A percentile compares a stretch with the other conserved stretches of the same genome.
phyloP scores from a whole-genome alignment of 345 rosid species.

The Brassica incana region DNA sequence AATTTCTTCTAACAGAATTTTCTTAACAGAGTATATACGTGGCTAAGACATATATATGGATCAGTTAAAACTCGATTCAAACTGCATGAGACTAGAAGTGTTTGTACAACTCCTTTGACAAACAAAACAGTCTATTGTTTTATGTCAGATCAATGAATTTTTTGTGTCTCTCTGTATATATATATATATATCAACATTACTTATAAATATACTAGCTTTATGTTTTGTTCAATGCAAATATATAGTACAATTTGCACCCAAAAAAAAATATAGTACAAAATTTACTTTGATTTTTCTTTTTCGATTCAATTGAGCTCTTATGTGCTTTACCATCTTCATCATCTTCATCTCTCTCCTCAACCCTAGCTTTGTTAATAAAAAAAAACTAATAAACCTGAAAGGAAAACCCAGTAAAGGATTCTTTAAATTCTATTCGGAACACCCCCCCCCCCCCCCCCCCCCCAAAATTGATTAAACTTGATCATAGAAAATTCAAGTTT shows the following conservation, averaged over 20 bases:
- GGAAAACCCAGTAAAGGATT: not conserved
- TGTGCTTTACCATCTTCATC: not conserved
- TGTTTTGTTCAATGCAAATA: not conserved
- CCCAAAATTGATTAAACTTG: not conserved
- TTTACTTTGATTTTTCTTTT: not conserved
- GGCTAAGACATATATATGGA: not conserved
- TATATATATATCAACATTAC: not conserved
- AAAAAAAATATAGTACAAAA: not conserved
- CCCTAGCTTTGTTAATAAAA: slow-evolving; percentile 5
- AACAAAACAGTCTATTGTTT: not conserved
- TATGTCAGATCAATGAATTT: slow-evolving; percentile 17
- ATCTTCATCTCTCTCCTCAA: slow-evolving; percentile 3
- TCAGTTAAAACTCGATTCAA: slow-evolving; percentile 1
- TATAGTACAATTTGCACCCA: not conserved
- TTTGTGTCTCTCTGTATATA: not conserved
- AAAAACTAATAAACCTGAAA: not conserved
- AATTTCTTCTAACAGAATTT: not conserved
- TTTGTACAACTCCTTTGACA: slow-evolving; percentile 15
- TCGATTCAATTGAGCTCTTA: not conserved
- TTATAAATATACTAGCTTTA: not conserved
- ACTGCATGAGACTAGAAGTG: not conserved
- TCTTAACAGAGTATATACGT: slow-evolving; percentile 5
- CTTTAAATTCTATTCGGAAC: not conserved
- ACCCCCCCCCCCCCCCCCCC: slow-evolving; percentile 17
- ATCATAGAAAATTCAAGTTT: not conserved